A percentile compares a stretch with the other conserved stretches of the same genome.
Conservation (phyloP, 106 monocot genomes). For the Dioscorea alata region DNA sequence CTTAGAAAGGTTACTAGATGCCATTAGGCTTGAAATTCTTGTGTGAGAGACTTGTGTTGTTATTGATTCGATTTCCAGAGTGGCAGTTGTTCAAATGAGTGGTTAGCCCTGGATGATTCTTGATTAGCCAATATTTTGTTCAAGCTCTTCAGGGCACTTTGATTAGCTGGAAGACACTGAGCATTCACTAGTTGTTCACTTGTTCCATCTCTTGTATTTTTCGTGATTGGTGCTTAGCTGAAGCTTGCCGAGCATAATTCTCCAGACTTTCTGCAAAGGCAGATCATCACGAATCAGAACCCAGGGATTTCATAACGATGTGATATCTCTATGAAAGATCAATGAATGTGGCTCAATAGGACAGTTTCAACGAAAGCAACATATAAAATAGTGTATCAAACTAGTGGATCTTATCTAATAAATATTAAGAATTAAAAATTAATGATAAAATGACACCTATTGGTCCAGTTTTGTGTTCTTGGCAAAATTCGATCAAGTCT, state of each 20-base stretch:
- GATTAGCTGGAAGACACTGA: constrained; percentile 26
- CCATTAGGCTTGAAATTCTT: too few relatives aligned
- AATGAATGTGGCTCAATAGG: too few relatives aligned
- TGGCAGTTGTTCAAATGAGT: constrained; percentile 18
- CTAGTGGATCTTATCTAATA: not conserved
- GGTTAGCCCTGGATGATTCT: constrained; percentile 18
- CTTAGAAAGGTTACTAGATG: too few relatives aligned
- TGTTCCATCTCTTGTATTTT: constrained; percentile 37
- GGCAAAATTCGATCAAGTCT: constrained; percentile 84
- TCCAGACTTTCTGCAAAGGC: constrained; percentile 51
- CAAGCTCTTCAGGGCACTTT: constrained; percentile 18
- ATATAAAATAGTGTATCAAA: not conserved
- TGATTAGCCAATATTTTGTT: constrained; percentile 24
- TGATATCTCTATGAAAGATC: not conserved
- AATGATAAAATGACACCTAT: constrained; percentile 47
- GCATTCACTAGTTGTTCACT: constrained; percentile 22
- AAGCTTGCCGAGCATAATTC: constrained; percentile 31
- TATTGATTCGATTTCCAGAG: constrained; percentile 6
- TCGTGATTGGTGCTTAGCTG: constrained; percentile 25
- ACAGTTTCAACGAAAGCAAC: not conserved
- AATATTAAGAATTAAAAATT: not conserved
- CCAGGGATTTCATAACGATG: too few relatives aligned
- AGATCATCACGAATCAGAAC: not conserved
- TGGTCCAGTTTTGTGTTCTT: constrained; percentile 71
- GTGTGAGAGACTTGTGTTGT: too few relatives aligned